These are phyloP conservation scores for Centrapalus pauciflorus DNA, from an alignment of 129 eudicot species.

Conservation along the genomic window DNA sequence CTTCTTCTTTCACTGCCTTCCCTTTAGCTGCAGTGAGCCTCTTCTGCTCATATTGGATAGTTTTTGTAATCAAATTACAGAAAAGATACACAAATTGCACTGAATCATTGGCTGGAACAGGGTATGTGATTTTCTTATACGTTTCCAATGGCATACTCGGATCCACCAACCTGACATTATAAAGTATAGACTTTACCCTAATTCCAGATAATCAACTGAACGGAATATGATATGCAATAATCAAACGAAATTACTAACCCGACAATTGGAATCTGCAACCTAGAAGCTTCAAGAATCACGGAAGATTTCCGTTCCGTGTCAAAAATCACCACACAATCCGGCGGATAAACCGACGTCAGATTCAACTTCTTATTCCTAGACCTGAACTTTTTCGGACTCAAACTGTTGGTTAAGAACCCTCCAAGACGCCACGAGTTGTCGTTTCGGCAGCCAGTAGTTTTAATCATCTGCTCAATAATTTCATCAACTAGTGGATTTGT, in stretches of 20 bases:
- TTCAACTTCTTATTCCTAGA: slow-evolving; percentile 74
- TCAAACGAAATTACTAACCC: slow-evolving; percentile 35
- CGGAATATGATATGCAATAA: neutral
- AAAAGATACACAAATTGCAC: slow-evolving; percentile 84
- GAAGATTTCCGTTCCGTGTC: slow-evolving; percentile 68
- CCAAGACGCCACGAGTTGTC: slow-evolving; percentile 73
- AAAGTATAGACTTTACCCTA: neutral
- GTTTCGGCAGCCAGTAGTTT: slow-evolving; percentile 37
- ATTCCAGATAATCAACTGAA: neutral
- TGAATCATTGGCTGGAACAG: slow-evolving; percentile 83
- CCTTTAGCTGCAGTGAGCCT: slow-evolving; percentile 19
- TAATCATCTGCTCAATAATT: slow-evolving; percentile 63
- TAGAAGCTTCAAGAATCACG: slow-evolving; percentile 65
- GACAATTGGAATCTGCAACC: slow-evolving; percentile 80
- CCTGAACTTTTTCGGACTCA: slow-evolving; percentile 70
- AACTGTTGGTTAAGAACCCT: slow-evolving; percentile 72
- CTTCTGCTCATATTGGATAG: slow-evolving; percentile 63
- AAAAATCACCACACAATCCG: slow-evolving; percentile 84
- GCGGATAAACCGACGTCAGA: slow-evolving; percentile 39
- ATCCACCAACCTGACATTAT: slow-evolving; percentile 58
- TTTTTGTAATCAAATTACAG: slow-evolving; percentile 89
- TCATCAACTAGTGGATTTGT: slow-evolving; percentile 75
- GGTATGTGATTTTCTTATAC: slow-evolving; percentile 67
- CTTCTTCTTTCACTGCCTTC: slow-evolving; percentile 20
- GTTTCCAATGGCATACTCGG: slow-evolving; percentile 67